Conservation (phyloP, 139 green algal species). For the Coccomyxa sp. region DNA sequence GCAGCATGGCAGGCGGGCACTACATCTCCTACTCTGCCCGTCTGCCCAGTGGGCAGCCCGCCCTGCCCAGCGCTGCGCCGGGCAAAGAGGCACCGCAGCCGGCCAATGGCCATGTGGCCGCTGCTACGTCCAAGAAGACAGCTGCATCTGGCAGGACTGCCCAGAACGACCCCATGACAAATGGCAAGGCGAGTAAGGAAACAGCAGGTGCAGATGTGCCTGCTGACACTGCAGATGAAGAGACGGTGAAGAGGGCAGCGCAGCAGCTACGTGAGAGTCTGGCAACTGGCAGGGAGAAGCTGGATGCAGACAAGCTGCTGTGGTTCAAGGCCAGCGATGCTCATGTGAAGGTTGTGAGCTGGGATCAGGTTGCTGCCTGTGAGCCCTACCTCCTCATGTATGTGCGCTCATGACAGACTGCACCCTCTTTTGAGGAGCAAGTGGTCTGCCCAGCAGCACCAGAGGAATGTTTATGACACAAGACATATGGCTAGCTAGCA, state of each 20-base stretch:
- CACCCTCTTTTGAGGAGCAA: too few species aligned
- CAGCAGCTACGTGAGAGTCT: neutral
- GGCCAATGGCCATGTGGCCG: too few species aligned
- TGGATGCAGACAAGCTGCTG: neutral
- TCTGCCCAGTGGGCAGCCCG: neutral
- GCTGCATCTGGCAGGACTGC: neutral
- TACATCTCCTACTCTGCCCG: constrained; percentile 64
- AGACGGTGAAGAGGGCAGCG: neutral
- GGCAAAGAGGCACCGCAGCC: neutral
- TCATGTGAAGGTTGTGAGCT: constrained; percentile 17
- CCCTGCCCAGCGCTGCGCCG: neutral
- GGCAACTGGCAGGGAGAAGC: neutral
- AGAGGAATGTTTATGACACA: too few species aligned
- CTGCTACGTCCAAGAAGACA: too few species aligned
- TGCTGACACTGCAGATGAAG: neutral
- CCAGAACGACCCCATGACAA: neutral
- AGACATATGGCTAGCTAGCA: too few species aligned
- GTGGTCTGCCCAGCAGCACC: too few species aligned
- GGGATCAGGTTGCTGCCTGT: constrained; percentile 1
- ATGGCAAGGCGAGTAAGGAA: neutral
- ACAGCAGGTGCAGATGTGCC: neutral
- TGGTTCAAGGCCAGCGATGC: constrained; percentile 24
- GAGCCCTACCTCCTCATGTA: constrained; percentile 36
- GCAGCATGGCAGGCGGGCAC: constrained; percentile 52
- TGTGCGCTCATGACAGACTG: too few species aligned